Evolutionary conservation across 2,329 filamentous ascomycete species (phyloP), one percentile per base, ranked within the genome.

Genomic region (Arthroderma sp.): DNA sequence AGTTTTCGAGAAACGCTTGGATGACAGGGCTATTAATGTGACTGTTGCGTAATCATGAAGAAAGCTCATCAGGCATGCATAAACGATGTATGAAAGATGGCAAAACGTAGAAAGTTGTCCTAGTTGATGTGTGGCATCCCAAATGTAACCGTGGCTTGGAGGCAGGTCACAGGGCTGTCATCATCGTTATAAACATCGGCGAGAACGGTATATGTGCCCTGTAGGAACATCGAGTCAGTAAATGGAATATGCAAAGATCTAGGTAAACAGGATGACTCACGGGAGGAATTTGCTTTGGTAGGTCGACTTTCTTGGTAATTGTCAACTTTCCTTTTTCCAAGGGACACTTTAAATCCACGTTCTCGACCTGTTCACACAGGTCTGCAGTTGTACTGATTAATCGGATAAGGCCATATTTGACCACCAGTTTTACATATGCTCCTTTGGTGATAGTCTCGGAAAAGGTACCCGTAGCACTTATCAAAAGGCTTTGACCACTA

Each of bases 351-450:
- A 96, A 71, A 56, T 95, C 86, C 38, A 95, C 85, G 54, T 95
- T 87, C 61, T 76, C 71, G 52, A 94, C 77, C 62, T 94, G 82
- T 49, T 95, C 84, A 71, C 91, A 98, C 33, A 96, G 76, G 60
- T 94, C 83, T 57, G 81, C 80, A 53, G 74, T 76, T 52, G 83
- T 83, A 63, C 77, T 85, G 64, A 98, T 78, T 52, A 98, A 76
- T 45, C 80, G 84, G 64, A 98, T 95, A 53, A 94, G 73, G 49
- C 89, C 89, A 64, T 94, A 95, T 69, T 94, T 95, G 67, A 98
- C 89, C 53, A 80, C 75, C 36, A 98, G 64, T 40, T 81, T 72
- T 50, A 95, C 82, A 56, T 84, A 85, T 48, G 89, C 85, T 47
- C 86, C 89, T 47, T 86, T 62, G 45, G 79, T 75, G 52, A 98